Conservation (phyloP, 345 rosid species). For the Boechera divaricarpa region DNA sequence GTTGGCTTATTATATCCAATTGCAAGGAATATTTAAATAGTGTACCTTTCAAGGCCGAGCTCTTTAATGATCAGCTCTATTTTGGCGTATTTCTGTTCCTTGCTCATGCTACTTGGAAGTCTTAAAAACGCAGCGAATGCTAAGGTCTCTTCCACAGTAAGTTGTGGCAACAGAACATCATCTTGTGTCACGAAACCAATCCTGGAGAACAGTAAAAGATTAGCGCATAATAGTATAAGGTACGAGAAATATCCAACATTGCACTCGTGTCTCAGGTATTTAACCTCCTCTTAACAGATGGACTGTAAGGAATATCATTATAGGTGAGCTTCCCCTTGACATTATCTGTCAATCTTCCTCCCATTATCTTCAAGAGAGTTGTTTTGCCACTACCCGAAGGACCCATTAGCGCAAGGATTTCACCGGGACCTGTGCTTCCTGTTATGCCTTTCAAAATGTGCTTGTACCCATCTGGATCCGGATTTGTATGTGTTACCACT, state of each 20-base stretch:
- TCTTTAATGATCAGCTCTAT: constrained; percentile 83
- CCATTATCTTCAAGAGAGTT: constrained; percentile 80
- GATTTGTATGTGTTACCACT: constrained; percentile 58
- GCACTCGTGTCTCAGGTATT: not conserved
- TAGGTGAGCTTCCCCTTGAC: constrained; percentile 75
- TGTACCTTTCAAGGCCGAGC: constrained; percentile 92
- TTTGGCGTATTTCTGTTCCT: constrained; percentile 72
- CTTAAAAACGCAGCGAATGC: constrained; percentile 87
- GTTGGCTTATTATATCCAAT: not conserved
- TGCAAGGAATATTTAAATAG: not conserved
- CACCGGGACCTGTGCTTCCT: constrained; percentile 90
- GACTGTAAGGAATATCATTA: constrained; percentile 75
- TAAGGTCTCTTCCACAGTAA: constrained; percentile 91
- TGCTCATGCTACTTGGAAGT: constrained; percentile 83
- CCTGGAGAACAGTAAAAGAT: constrained; percentile 47
- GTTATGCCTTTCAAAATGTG: constrained; percentile 84
- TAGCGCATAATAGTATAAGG: not conserved
- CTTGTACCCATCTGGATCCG: constrained; percentile 72
- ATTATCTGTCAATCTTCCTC: constrained; percentile 82
- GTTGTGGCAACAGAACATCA: constrained; percentile 89
- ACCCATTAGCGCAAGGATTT: constrained; percentile 94
- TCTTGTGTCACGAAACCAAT: constrained; percentile 98
- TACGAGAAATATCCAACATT: not conserved
- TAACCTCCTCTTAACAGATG: constrained; percentile 83
- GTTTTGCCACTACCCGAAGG: constrained; percentile 99